Conservation (phyloP, 192 early-diverging fungal species). For the Gaertneriomyces semiglobifer region DNA sequence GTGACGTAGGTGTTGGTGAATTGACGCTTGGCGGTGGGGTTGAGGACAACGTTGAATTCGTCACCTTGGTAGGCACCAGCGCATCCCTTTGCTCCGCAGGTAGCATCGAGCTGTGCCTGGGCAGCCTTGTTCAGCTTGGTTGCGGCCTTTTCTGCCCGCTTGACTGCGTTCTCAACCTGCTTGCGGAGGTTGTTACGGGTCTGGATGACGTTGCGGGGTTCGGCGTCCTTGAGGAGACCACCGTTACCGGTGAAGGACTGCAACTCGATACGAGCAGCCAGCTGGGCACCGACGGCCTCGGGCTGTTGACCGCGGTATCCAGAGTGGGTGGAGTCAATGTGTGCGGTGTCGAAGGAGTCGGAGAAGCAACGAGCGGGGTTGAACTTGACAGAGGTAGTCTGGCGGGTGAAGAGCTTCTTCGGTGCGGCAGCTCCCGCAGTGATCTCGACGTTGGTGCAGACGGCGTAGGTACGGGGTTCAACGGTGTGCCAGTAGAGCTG, state of each 20-base stretch:
- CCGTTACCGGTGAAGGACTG: constrained; percentile 32
- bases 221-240: constrained; percentile 27
- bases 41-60: constrained; percentile 30
- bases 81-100: not conserved
- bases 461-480: constrained; percentile 32
- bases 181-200: constrained; percentile 25
- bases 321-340: constrained; percentile 32
- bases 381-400: constrained; percentile 12
- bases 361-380: constrained; percentile 19
- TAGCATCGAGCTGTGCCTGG: constrained; percentile 23
- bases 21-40: constrained; percentile 32
- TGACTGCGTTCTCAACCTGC: constrained; percentile 31
- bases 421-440: constrained; percentile 1
- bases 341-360: constrained; percentile 35
- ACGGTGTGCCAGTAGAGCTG: constrained; percentile 36
- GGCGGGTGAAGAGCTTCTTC: constrained; percentile 11
- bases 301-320: constrained; percentile 34
- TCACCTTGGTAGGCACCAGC: constrained; percentile 24
- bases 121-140: constrained; percentile 31
- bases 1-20: constrained; percentile 38
- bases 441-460: constrained; percentile 25
- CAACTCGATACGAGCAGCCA: constrained; percentile 19
- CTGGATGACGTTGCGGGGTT: constrained; percentile 11
- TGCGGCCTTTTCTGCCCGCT: constrained; percentile 24
- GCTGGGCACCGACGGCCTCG: constrained; percentile 18